phyloP scores from a whole-genome alignment of 1,284 basidiomycete species.

The Cutaneotrichosporon sp. region DNA sequence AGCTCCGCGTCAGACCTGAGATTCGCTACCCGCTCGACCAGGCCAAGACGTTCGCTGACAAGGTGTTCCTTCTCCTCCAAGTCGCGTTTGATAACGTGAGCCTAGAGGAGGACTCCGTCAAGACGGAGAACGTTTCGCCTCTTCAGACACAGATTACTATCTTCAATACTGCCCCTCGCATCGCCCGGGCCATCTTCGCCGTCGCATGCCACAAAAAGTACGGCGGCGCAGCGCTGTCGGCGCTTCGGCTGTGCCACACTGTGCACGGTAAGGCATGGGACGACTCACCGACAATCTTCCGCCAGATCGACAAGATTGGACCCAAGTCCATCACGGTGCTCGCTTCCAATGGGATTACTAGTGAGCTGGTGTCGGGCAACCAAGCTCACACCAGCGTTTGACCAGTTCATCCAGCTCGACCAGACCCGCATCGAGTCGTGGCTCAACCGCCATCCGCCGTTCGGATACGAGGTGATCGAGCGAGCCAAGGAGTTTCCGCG shows the following conservation, averaged over 20 bases:
- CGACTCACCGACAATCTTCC: constrained; percentile 34
- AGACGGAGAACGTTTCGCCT: constrained; percentile 26
- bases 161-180: constrained; percentile 33
- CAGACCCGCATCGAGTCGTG: constrained; percentile 23
- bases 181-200: constrained; percentile 37
- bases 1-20: constrained; percentile 26
- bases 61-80: constrained; percentile 45
- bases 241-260: constrained; percentile 32
- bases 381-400: constrained; percentile 19
- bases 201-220: constrained; percentile 27
- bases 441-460: constrained; percentile 25
- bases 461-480: constrained; percentile 22
- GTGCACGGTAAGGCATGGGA: constrained; percentile 46
- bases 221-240: constrained; percentile 25
- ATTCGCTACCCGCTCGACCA: constrained; percentile 32
- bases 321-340: constrained; percentile 39
- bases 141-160: constrained; percentile 31
- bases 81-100: constrained; percentile 34
- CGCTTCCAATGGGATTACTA: constrained; percentile 16
- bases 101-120: constrained; percentile 25
- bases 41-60: constrained; percentile 38
- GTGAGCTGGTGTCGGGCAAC: constrained; percentile 13
- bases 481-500: constrained; percentile 19
- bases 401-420: constrained; percentile 19
- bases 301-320: constrained; percentile 38